Percentiles rank a stretch among this genome's conserved stretches.
Conservation (phyloP, 163 green algal species). For the Volvox carteri region DNA sequence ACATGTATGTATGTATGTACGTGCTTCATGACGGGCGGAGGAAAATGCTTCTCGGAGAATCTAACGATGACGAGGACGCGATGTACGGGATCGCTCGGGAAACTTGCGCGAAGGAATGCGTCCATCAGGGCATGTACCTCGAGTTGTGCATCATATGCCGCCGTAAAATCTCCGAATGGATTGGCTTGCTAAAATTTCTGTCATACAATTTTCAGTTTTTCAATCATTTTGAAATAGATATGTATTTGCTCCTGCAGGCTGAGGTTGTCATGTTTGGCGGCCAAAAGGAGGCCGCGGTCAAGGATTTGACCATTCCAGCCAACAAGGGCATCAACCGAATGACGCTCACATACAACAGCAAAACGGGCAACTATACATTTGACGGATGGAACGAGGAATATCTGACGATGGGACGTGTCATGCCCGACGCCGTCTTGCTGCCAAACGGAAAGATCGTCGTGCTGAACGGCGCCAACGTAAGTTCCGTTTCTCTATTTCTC, state of each 20-base stretch:
- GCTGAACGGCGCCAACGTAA: conserved; percentile 55
- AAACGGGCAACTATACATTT: conserved; percentile 22
- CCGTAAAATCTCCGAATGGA: too few relatives aligned
- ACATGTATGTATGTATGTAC: neutral
- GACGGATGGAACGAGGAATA: conserved; percentile 53
- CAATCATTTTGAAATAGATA: neutral
- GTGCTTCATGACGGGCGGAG: too few relatives aligned
- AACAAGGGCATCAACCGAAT: conserved; percentile 14
- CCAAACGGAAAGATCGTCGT: conserved; percentile 53
- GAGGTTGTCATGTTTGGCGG: conserved; percentile 61
- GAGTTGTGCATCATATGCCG: too few relatives aligned
- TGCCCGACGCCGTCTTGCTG: conserved; percentile 44
- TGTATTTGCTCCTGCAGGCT: conserved; percentile 11
- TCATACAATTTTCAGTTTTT: too few relatives aligned
- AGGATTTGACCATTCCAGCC: conserved; percentile 10
- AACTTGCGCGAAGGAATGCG: too few relatives aligned
- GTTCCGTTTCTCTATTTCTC: neutral
- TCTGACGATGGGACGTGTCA: conserved; percentile 50
- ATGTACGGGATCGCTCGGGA: neutral
- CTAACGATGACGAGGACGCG: neutral
- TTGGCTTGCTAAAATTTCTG: too few relatives aligned
- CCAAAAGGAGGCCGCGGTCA: neutral
- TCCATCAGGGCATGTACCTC: too few relatives aligned
- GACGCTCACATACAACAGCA: neutral
- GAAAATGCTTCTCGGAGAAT: too few relatives aligned